Base-by-base conservation (phyloP, 139 green algal species). In the Picochlorum sp. region DNA sequence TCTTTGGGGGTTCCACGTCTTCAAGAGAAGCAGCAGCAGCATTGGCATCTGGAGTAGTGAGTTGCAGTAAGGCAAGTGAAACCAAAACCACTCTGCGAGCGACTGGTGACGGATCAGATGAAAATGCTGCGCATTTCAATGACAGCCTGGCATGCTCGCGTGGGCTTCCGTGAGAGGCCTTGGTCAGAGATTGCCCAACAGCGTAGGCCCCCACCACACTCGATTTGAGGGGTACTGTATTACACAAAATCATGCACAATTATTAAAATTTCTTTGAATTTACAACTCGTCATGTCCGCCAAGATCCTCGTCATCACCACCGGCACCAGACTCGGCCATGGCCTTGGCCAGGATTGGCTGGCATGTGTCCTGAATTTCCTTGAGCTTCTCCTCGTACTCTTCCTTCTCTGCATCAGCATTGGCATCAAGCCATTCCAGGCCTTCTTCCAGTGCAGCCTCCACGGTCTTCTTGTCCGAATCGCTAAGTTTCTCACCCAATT, bases 301-400 rank as follows among this genome's bases (percentile, higher is more conserved):
- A 9, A 92, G 58, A 34, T 94, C 87, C 41, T 95, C 87, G 0
- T 92, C 85, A 20, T 78, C 82, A 34, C 66, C 80, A n/a, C 59
- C 69, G 2, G 76, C 82, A 51, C 81, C 77, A 23, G 41, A 49
- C 15, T 64, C 75, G 16, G 81, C 62, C 45, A 96, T 95, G 6
- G 87, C 75, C 74, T 87, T 81, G 3, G 76, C 60, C 6, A 99
- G 69, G 71, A 99, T 94, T 58, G 94, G 94, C 61, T 87, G 85
- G 75, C 78, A 88, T 4, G 91, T 66, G 24, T 92, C 89, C 82
- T 98, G 89, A 26, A 99, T 74, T 69, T 96, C 87, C 83, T 97
- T 98, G 16, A 93, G 77, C 79, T 94, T 93, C 41, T 98, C 94
- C 61, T 94, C 80, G 79, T 91, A 96, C 63, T 98, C 94, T 45